Percentiles rank a stretch among this genome's conserved stretches.
These are phyloP conservation scores for Phytophthora meadii DNA, from an alignment of 352 stramenopile species.

Conservation along the genomic window DNA sequence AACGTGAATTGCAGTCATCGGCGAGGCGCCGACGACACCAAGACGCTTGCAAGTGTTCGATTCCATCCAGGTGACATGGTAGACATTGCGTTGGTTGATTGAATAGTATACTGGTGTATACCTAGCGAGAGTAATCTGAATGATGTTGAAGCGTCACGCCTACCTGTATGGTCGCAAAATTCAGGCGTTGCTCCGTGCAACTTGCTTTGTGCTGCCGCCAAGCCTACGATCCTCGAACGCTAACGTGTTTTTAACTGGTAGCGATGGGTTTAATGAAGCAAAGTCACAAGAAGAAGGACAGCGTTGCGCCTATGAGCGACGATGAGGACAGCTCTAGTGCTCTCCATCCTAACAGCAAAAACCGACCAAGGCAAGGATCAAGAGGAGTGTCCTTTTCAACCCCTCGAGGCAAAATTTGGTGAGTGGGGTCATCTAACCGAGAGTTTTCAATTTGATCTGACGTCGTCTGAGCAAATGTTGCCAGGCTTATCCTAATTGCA, in stretches of 20 bases:
- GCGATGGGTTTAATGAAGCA: constrained; percentile 33
- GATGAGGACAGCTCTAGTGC: constrained; percentile 12
- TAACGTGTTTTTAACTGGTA: neutral
- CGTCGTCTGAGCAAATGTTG: no score
- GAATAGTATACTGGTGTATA: constrained; percentile 1
- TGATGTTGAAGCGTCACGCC: constrained; percentile 30
- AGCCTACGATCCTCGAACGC: neutral
- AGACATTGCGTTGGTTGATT: constrained; percentile 68
- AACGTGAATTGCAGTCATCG: constrained; percentile 63
- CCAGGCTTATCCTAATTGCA: constrained; percentile 53
- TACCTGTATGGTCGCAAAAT: constrained; percentile 9
- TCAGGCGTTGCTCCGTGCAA: neutral
- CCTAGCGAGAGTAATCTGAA: neutral
- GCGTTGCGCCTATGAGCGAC: constrained; percentile 30
- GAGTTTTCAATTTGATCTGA: neutral
- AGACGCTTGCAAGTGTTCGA: constrained; percentile 66
- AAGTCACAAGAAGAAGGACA: constrained; percentile 19
- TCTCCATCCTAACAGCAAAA: constrained; percentile 1
- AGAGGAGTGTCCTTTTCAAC: constrained; percentile 36
- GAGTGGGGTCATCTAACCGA: constrained; percentile 8
- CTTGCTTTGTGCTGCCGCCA: neutral
- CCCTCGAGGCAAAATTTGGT: constrained; percentile 38
- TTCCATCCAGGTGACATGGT: constrained; percentile 74
- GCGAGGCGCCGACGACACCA: constrained; percentile 62
- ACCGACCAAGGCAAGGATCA: constrained; percentile 3